Evolutionary conservation across 1,284 basidiomycete genomes (phyloP), one percentile per base, ranked within the genome.

Genomic region (Ganoderma sinense): DNA sequence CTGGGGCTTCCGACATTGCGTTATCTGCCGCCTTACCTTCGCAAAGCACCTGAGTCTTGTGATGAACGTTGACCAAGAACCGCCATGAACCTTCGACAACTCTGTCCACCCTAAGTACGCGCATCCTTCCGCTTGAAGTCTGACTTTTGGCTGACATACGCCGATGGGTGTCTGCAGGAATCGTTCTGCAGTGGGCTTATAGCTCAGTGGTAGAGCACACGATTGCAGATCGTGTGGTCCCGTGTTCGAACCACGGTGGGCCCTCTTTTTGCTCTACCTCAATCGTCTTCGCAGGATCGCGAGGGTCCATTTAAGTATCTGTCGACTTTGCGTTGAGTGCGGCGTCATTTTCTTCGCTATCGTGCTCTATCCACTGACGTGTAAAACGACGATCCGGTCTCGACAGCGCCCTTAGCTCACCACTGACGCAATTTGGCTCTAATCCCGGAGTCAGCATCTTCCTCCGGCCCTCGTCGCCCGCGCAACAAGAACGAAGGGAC

Each of bases 1-100:
- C 36, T 36, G 36, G 36, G 11, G 58, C 59, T 60, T 40, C 33
- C 39, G 39, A 60, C 10, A 41, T 58, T 36, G 66, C 56, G 61
- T 29, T 64, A 23, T 14, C 56, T 1, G 68, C 64, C 4, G 66
- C 74, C 16, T 63, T 70, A 29, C 66, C 68, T 72, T 72, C 66
- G 67, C 66, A 1, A 40, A 48, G 6, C 62, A 64, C 64, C 40
- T 33, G 4, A 36, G 20, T 10, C 53, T 43, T 18, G 58, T 78
- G n/a, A 73, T 51, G 48, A 51, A 51, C 23, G 48, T 16, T 55
- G 29, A 55, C 53, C 14, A 18, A 18, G 16, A 55, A 31, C 53
- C 23, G 18, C 18, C 53, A 56, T 56, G 53, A 56, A 56, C 53
- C 18, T 56, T 20, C 14, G 14, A 33, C 20, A 4, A 16, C 29